Conservation (phyloP, 2,329 filamentous ascomycete species). For the Tolypocladium tropicale region DNA sequence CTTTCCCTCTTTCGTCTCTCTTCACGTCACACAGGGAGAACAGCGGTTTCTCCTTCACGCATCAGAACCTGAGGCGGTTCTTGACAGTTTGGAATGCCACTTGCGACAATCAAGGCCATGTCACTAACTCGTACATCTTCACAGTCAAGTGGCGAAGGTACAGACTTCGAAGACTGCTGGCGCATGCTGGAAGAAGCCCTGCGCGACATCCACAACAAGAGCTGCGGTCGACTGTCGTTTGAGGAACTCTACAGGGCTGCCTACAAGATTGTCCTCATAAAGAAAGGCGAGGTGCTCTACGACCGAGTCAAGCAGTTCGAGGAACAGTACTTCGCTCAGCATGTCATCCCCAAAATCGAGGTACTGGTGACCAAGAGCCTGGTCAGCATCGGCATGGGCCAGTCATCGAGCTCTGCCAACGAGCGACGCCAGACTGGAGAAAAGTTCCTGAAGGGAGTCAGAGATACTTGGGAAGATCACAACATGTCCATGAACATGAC, state of each 20-base stretch:
- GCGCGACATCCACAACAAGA: conserved; percentile 81
- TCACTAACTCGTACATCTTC: conserved; percentile 11
- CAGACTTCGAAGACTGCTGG: conserved; percentile 86
- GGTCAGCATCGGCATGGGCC: conserved; percentile 47
- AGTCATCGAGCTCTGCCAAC: conserved; percentile 54
- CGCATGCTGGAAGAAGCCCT: conserved; percentile 65
- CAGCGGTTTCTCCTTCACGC: background rate
- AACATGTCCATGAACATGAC: conserved; percentile 93
- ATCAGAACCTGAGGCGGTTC: background rate
- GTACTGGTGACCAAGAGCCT: conserved; percentile 62
- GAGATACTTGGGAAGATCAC: conserved; percentile 78
- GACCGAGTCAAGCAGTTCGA: conserved; percentile 72
- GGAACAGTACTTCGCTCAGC: conserved; percentile 63
- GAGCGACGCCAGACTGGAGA: conserved; percentile 76
- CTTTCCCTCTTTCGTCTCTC: no score
- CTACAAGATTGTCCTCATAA: conserved; percentile 87
- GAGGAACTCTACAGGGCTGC: conserved; percentile 90
- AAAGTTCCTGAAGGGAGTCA: conserved; percentile 67
- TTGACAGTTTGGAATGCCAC: background rate
- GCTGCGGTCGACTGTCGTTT: conserved; percentile 82
- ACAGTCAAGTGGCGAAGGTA: conserved; percentile 36
- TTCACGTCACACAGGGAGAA: no score
- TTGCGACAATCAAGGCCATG: background rate
- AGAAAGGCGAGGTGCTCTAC: conserved; percentile 76
- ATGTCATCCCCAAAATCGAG: conserved; percentile 63